phyloP scores from a whole-genome alignment of 176 grass and related monocot genomes.

The Oryza punctata region DNA sequence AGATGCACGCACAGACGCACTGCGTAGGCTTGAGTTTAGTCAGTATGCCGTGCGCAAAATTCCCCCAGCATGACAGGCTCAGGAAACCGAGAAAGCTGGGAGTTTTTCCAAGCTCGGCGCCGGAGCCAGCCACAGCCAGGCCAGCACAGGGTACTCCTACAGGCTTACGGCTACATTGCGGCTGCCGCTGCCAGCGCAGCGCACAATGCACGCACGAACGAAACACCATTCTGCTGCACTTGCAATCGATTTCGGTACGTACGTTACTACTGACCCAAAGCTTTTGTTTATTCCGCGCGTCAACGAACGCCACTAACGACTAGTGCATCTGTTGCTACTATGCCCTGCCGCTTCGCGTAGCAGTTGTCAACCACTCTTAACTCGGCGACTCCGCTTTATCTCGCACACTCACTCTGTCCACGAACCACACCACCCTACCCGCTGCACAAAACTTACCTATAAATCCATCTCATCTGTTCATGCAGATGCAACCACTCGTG shows the following conservation, averaged over 20 bases:
- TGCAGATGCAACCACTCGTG: neutral
- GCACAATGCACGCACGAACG: neutral
- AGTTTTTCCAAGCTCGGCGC: too few relatives aligned
- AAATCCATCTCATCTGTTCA: neutral
- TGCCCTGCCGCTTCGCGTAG: constrained; percentile 9
- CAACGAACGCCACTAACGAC: neutral
- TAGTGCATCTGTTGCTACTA: neutral
- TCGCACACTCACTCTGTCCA: neutral
- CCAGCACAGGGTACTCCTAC: too few relatives aligned
- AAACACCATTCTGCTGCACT: neutral
- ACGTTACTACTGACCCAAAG: neutral
- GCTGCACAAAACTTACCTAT: neutral
- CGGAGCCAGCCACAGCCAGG: too few relatives aligned
- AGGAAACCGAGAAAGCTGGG: too few relatives aligned
- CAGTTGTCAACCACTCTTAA: constrained; percentile 39
- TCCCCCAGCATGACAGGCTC: too few relatives aligned
- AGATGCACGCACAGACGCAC: too few relatives aligned
- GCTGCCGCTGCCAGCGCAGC: neutral
- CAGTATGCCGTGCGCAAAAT: too few relatives aligned
- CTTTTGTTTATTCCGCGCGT: neutral
- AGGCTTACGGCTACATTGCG: too few relatives aligned
- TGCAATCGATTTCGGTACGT: neutral
- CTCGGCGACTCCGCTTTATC: neutral
- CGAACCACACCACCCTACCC: constrained; percentile 14
- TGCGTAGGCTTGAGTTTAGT: too few relatives aligned